A percentile compares a stretch with the other conserved stretches of the same genome.
phyloP scores from a whole-genome alignment of 345 rosid species.

The Gossypium raimondii region DNA sequence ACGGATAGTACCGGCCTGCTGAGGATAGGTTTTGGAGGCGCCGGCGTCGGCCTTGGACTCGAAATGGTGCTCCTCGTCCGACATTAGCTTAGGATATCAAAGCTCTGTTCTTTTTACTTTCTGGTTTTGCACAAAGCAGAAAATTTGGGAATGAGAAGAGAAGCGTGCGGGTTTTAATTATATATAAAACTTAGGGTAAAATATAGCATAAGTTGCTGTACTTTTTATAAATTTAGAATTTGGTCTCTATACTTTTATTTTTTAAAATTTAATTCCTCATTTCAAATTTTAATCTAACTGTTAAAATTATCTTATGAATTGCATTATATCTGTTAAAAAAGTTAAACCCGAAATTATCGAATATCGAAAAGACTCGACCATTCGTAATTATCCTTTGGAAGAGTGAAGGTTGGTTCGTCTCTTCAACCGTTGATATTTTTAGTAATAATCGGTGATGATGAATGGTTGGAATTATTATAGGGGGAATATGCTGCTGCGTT shows the following conservation, averaged over 20 bases:
- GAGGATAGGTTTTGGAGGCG: constrained; percentile 21
- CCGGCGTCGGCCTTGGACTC: constrained; percentile 22
- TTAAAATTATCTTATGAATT: no score
- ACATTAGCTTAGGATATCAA: background rate
- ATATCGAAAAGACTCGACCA: no score
- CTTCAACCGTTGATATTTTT: background rate
- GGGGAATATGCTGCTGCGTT: background rate
- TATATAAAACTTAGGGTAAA: background rate
- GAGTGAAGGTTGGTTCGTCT: background rate
- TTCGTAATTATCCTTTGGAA: background rate
- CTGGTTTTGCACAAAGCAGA: background rate
- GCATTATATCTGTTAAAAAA: no score
- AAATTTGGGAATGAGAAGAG: background rate
- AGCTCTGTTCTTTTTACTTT: background rate
- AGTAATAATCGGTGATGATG: background rate
- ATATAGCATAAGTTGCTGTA: background rate
- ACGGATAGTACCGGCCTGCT: constrained; percentile 22
- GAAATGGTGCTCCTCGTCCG: constrained; percentile 22
- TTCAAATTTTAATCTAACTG: no score
- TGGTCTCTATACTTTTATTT: background rate
- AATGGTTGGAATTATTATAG: background rate
- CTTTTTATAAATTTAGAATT: background rate
- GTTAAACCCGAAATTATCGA: no score
- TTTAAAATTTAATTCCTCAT: no score
- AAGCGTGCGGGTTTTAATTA: background rate